A percentile compares a stretch with the other conserved stretches of the same genome.
Evolutionary conservation across 1,284 basidiomycete species (phyloP).

Genomic region (Ceratobasidium papillatum): DNA sequence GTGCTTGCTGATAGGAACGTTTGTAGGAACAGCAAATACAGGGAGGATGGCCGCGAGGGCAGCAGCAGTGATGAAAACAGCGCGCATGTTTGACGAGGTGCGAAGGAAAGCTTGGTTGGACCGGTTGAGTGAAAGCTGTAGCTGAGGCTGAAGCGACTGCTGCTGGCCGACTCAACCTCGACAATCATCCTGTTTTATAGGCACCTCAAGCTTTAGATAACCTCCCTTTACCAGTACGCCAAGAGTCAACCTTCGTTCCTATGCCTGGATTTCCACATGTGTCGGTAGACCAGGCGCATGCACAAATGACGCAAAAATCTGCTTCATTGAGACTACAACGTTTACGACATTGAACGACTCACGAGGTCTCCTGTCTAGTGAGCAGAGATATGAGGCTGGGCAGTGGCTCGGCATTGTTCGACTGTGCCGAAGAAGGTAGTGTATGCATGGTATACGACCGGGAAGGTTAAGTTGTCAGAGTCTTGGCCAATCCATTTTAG

Average conservation of each 20-base stretch:
- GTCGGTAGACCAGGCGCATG: not conserved
- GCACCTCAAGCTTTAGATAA: not conserved
- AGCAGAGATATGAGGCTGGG: not conserved
- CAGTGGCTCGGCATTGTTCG: not conserved
- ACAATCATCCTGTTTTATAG: not conserved
- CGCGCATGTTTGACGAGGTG: not conserved
- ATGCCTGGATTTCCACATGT: not conserved
- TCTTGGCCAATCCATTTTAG: not conserved
- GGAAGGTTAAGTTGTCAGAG: not conserved
- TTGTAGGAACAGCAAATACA: conserved; percentile 30
- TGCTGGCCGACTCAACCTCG: not conserved
- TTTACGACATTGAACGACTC: not conserved
- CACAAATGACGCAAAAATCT: not conserved
- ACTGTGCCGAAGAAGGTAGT: not conserved
- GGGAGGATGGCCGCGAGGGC: conserved; percentile 35
- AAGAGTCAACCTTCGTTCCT: not conserved
- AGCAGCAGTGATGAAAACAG: conserved; percentile 9
- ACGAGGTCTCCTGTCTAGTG: not conserved
- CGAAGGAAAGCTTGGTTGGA: not conserved
- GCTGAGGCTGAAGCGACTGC: not conserved
- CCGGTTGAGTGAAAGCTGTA: not conserved
- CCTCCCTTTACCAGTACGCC: not conserved
- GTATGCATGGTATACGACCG: not conserved
- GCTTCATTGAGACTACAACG: not conserved
- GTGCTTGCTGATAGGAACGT: conserved; percentile 23